Base-by-base conservation (phyloP, 306 rosid genomes). In the Herpetospermum pedunculosum region DNA sequence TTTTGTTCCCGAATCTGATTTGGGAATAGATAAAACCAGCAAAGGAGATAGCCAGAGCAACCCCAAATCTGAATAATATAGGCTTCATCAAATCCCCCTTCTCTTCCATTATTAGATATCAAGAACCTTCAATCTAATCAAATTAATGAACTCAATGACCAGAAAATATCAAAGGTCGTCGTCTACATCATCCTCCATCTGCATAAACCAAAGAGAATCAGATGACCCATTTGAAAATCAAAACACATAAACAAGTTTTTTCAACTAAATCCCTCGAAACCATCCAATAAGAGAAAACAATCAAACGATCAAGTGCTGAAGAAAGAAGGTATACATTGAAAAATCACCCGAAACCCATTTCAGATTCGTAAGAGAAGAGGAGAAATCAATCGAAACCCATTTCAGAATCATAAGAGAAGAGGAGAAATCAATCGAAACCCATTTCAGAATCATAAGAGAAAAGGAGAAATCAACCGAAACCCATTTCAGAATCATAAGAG, bases 41-140 rank as follows among this genome's bases (percentile, higher is more conserved):
- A 75, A 93, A 84, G 18, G 96, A 87, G 75, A 93, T 53, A 63
- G 87, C 92, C 50, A 94, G 77, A 76, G 87, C 94, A 79, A 91
- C 70, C 59, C 95, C 97, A 79, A 89, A 48, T 69, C 89, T 89
- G 58, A 91, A 21, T 35, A 94, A 43, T 59, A 80, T 12, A 67
- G 88, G 96, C 81, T 85, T 89, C 58, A 84, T 85, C 58, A 85
- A 75, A 44, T 88, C 84, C 67, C 55, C 73, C 71, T 77, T 84
- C 73, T 84, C 85, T 80, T 62, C 72, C 75, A 23, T 64, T 79
- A 71, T 82, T 62, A 43, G 47, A 76, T 48, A 41, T 49, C 47
- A 26, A 46, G 68, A 84, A 37, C 37, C 59, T 78, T 64, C 55
- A 75, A 79, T 63, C 48, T 8, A 59, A 49, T 76, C 59, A 77